Base-by-base conservation (phyloP, 106 monocot species). In the Apostasia ramifera region DNA sequence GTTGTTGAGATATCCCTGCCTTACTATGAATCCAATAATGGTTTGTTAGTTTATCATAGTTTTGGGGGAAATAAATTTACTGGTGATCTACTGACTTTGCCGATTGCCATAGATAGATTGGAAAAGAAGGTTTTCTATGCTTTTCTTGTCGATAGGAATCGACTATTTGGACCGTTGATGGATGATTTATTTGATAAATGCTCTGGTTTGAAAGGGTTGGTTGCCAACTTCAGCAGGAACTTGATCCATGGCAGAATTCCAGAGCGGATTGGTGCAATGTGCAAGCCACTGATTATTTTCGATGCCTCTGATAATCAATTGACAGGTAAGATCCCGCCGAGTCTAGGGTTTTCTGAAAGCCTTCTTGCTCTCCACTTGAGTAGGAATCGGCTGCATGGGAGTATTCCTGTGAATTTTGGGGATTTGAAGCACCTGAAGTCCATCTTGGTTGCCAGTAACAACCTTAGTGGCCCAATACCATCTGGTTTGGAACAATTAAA, bases 1-100 rank as follows among this genome's bases (percentile, higher is more conserved):
- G 45, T 13, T 75, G 47, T 40, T 9, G 73, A 61, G 72, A 71
- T 73, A 12, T 26, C 11, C 1, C 70, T 81, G 45, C 71, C 67
- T 6, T 73, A 44, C 66, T 61, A 59, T 68, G 71, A 67, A 53
- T 66, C 72, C 42, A 58, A 44, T 4, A 67, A 54, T 14, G 60
- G 63, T 47, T 47, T 48, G 43, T 59, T 45, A 37, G 71, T 91
- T 46, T 73, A 91, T 70, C 95, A 95, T 50, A 81, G 82, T 84
- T 95, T 95, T 79, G 81, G 75, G 1, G 66, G 67, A 38, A 95
- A 91, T 55, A 80, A 78, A 67, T 86, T 95, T 55, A 59, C 71
- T 13, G 95, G 95, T 45, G 47, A 40, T 55, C 44, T 94, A 14
- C 70, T 74, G 43, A 73, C 75, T 56, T 79, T 88, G 53, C 82